Percentiles rank a stretch among this genome's conserved stretches.
phyloP scores from a whole-genome alignment of 768 basidiomycete genomes.

The Russula olivacea region DNA sequence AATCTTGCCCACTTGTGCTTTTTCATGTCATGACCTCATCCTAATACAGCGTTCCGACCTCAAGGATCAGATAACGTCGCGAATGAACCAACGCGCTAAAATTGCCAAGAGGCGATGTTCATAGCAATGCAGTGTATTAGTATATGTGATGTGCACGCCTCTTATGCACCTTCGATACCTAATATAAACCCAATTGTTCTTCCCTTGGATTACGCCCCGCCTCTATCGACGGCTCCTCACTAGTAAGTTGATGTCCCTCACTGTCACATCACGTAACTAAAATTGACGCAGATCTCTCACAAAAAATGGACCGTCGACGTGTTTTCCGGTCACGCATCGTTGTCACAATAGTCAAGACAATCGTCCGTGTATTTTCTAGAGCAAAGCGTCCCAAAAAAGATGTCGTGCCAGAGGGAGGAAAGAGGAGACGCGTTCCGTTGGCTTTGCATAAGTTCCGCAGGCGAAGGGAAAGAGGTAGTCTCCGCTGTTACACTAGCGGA shows the following conservation, averaged over 20 bases:
- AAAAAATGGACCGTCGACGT: background rate
- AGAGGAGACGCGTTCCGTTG: too few relatives aligned
- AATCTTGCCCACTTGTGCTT: background rate
- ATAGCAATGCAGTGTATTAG: slow-evolving; percentile 5
- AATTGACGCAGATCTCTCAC: background rate
- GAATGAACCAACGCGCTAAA: background rate
- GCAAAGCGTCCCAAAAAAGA: background rate
- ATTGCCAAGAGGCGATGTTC: background rate
- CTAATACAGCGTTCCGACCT: background rate
- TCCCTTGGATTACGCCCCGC: background rate
- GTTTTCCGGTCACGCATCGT: background rate
- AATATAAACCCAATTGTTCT: slow-evolving; percentile 9
- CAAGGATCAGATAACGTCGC: background rate
- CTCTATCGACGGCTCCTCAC: background rate
- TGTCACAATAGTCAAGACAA: slow-evolving; percentile 1
- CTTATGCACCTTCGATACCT: slow-evolving; percentile 14
- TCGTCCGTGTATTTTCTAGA: slow-evolving; percentile 1
- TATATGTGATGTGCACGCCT: slow-evolving; percentile 13
- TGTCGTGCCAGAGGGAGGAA: background rate
- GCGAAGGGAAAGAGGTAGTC: background rate
- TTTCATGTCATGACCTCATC: background rate
- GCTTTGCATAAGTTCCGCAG: background rate
- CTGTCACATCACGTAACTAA: background rate
- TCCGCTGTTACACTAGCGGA: background rate
- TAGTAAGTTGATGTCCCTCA: background rate